phyloP scores from a whole-genome alignment of 148 eudicot species.

The Spergularia bocconei region DNA sequence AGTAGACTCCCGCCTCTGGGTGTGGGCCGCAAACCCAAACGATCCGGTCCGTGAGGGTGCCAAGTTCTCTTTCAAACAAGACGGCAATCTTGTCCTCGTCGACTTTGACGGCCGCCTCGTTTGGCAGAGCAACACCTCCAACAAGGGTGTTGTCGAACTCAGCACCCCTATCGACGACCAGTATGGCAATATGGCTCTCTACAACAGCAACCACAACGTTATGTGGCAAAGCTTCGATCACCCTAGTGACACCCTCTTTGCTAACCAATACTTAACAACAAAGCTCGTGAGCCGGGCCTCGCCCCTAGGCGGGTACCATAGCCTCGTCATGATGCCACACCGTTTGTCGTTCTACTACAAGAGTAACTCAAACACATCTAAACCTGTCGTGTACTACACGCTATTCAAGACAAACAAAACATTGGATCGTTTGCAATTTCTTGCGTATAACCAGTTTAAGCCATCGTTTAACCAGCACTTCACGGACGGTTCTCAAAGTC shows the following conservation, averaged over 20 bases:
- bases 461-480: conserved; percentile 10
- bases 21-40: conserved; percentile 40
- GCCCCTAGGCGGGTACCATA: conserved; percentile 25
- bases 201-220: conserved; percentile 17
- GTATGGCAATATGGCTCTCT: conserved; percentile 33
- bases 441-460: conserved; percentile 8
- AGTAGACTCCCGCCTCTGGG: conserved; percentile 23
- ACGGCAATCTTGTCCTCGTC: conserved; percentile 32
- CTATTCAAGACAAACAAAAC: conserved; percentile 11
- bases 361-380: conserved; percentile 12
- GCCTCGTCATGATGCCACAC: conserved; percentile 19
- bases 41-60: conserved; percentile 36
- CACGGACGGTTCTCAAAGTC: conserved; percentile 3
- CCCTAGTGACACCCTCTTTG: conserved; percentile 35
- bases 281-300: conserved; percentile 30
- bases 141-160: conserved; percentile 32
- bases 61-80: conserved; percentile 19
- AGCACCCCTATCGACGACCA: conserved; percentile 13
- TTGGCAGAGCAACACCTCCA: conserved; percentile 34
- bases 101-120: conserved; percentile 34
- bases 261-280: conserved; percentile 24
- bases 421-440: conserved; percentile 15
- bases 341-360: conserved; percentile 32
- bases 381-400: conserved; percentile 24
- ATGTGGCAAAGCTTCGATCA: conserved; percentile 42